Percentiles rank a stretch among this genome's conserved stretches.
Conservation (phyloP, 352 stramenopile genomes). For the Pythium rishiriense region DNA sequence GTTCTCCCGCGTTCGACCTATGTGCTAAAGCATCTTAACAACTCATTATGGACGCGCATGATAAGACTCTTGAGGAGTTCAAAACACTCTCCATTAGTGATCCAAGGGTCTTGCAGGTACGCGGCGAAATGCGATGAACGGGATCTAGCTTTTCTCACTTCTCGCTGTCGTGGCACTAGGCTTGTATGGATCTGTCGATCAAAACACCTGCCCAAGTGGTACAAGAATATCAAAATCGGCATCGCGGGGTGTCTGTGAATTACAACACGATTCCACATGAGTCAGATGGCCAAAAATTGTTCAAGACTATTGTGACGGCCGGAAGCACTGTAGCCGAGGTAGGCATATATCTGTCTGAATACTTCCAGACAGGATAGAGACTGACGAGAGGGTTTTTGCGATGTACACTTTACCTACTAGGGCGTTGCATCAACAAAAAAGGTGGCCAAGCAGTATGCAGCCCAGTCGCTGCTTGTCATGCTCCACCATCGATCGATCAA, state of each 20-base stretch:
- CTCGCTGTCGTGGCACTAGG: constrained; percentile 28
- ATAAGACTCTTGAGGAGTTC: constrained; percentile 76
- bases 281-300: constrained; percentile 56
- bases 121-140: background rate
- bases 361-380: background rate
- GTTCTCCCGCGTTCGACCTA: no score
- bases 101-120: constrained; percentile 60
- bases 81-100: constrained; percentile 62
- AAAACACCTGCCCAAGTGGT: constrained; percentile 86
- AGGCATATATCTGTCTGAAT: background rate
- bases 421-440: constrained; percentile 79
- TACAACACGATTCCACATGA: constrained; percentile 74
- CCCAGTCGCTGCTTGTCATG: constrained; percentile 66
- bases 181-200: constrained; percentile 73
- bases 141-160: background rate
- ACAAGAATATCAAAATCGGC: constrained; percentile 83
- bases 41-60: no score
- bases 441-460: constrained; percentile 76
- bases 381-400: background rate
- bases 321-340: constrained; percentile 73
- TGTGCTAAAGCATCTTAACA: no score
- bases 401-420: constrained; percentile 30
- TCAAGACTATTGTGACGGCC: constrained; percentile 80
- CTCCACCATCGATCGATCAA: constrained; percentile 53
- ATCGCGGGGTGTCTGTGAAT: constrained; percentile 77